Conservation (phyloP, 1,284 basidiomycete genomes). For the Sanghuangporus baumii region DNA sequence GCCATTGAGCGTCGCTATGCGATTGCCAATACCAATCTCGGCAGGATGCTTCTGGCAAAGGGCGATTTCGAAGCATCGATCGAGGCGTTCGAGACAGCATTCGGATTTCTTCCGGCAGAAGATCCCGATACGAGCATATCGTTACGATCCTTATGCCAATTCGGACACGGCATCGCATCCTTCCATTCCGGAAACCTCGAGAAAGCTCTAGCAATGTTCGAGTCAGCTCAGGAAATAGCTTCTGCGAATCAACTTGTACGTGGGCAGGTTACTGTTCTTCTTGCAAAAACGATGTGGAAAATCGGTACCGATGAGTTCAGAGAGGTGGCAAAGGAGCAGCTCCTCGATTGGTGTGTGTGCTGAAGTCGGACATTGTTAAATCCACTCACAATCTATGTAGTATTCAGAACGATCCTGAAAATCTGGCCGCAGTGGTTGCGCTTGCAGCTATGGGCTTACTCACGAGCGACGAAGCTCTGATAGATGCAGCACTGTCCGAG, state of each 20-base stretch:
- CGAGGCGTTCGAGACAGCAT: slow-evolving; percentile 67
- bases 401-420: slow-evolving; percentile 63
- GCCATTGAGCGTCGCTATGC: slow-evolving; percentile 75
- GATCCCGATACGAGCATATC: slow-evolving; percentile 31
- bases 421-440: slow-evolving; percentile 73
- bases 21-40: slow-evolving; percentile 81
- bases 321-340: slow-evolving; percentile 73
- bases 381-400: slow-evolving; percentile 30
- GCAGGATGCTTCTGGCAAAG: slow-evolving; percentile 64
- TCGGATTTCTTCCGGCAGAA: slow-evolving; percentile 62
- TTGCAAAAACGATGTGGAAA: slow-evolving; percentile 81
- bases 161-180: slow-evolving; percentile 67
- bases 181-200: slow-evolving; percentile 65
- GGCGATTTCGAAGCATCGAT: slow-evolving; percentile 57
- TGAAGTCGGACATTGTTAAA: background rate
- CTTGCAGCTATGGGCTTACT: slow-evolving; percentile 85
- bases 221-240: slow-evolving; percentile 56
- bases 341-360: slow-evolving; percentile 73
- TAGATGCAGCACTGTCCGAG: slow-evolving; percentile 86
- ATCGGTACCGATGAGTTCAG: slow-evolving; percentile 68
- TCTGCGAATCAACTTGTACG: slow-evolving; percentile 43
- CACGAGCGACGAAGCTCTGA: slow-evolving; percentile 70
- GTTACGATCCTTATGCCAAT: slow-evolving; percentile 60
- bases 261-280: slow-evolving; percentile 69
- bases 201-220: slow-evolving; percentile 59